Evolutionary conservation across 2,329 filamentous ascomycete genomes (phyloP), one percentile per base, ranked within the genome.

Genomic region (Aspergillus sp.): DNA sequence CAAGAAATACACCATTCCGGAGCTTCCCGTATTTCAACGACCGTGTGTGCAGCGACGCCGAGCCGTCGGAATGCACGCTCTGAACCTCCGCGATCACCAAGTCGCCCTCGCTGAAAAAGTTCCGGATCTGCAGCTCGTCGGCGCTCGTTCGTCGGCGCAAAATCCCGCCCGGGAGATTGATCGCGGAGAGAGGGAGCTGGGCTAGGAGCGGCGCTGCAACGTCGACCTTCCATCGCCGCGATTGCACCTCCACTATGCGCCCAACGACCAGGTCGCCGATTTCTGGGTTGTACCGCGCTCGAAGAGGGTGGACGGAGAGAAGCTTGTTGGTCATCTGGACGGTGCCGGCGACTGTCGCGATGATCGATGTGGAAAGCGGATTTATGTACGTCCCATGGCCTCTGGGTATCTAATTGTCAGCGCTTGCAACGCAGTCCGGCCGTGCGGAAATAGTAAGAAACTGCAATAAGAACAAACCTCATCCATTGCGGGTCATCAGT

Each of bases 401-500:
- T 65, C 86, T 84, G 54, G 11, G 26, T n/a, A n/a, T n/a, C n/a
- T n/a, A n/a, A n/a, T n/a, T n/a, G n/a, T n/a, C n/a, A n/a, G n/a
- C n/a, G n/a, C n/a, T n/a, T n/a, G n/a, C n/a, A n/a, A n/a, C n/a
- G n/a, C n/a, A n/a, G n/a, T n/a, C n/a, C n/a, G n/a, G n/a, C n/a
- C n/a, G n/a, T n/a, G n/a, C n/a, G n/a, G n/a, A n/a, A n/a, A n/a
- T n/a, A n/a, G n/a, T n/a, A n/a, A n/a, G n/a, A n/a, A n/a, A n/a
- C n/a, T n/a, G n/a, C n/a, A n/a, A n/a, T n/a, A n/a, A 5, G 15
- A 22, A 44, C 50, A 15, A 24, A 60, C 57, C 57, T 78, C 89
- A 96, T 96, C 86, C 86, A 96, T 68, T 95, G 86, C n/a, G 86
- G 74, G 60, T 95, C 86, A 43, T 80, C 75, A 8, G 89, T 95